phyloP scores from a whole-genome alignment of 805 yeast genomes.

The Starmera caribaea region DNA sequence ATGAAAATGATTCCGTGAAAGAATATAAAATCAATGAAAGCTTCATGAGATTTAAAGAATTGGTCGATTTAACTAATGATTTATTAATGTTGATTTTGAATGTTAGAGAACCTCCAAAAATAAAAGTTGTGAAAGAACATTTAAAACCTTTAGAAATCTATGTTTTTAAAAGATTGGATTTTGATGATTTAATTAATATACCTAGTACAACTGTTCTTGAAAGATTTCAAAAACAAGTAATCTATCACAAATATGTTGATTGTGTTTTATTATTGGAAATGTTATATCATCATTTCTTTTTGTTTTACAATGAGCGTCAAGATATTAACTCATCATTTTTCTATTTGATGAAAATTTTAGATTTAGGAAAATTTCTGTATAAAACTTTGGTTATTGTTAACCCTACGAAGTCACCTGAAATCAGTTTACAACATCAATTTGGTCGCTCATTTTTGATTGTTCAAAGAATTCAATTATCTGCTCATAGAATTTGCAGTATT shows the following conservation, averaged over 20 bases:
- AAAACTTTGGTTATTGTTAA: slow-evolving; percentile 8
- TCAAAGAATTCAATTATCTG: slow-evolving; percentile 12
- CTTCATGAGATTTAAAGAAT: slow-evolving; percentile 7
- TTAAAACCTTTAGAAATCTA: slow-evolving; percentile 8
- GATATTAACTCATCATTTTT: slow-evolving; percentile 7
- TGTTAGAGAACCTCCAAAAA: slow-evolving; percentile 9
- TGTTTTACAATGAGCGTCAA: slow-evolving; percentile 9
- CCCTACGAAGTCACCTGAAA: slow-evolving; percentile 4
- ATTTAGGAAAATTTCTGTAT: background rate
- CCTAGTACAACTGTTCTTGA: slow-evolving; percentile 11
- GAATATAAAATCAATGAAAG: slow-evolving; percentile 12
- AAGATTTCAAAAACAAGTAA: slow-evolving; percentile 8
- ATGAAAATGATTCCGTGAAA: slow-evolving; percentile 11
- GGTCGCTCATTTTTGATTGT: slow-evolving; percentile 10
- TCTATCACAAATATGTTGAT: slow-evolving; percentile 5
- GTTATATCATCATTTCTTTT: slow-evolving; percentile 15
- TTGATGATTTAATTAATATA: slow-evolving; percentile 9
- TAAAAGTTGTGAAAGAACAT: slow-evolving; percentile 4
- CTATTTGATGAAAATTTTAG: slow-evolving; percentile 5
- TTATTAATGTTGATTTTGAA: slow-evolving; percentile 11
- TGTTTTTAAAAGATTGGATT: background rate
- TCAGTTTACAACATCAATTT: slow-evolving; percentile 12
- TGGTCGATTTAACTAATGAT: slow-evolving; percentile 9
- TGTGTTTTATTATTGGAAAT: slow-evolving; percentile 8
- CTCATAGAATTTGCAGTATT: slow-evolving; percentile 13